Percentiles rank a stretch among this genome's conserved stretches.
Conservation (phyloP, 208 protist species). For the Trypanosoma boissoni region DNA sequence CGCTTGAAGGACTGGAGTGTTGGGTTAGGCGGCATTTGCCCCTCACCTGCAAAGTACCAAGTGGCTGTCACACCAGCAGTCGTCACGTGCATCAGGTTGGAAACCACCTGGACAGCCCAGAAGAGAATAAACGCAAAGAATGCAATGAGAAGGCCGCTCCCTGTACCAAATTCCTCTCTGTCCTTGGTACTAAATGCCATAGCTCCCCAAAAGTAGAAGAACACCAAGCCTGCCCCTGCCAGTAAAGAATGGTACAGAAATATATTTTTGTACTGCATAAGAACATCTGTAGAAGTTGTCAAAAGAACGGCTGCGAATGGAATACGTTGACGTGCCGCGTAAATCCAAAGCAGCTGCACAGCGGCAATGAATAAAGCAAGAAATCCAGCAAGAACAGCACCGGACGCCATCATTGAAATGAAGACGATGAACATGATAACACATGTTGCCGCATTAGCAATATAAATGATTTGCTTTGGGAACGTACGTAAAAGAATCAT, state of each 20-base stretch:
- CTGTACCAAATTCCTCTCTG: slow-evolving; percentile 24
- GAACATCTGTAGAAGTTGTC: slow-evolving; percentile 32
- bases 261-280: slow-evolving; percentile 55
- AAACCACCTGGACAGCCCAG: slow-evolving; percentile 25
- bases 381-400: slow-evolving; percentile 15
- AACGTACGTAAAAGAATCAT: slow-evolving; percentile 24
- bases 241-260: slow-evolving; percentile 45
- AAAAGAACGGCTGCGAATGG: slow-evolving; percentile 74
- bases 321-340: slow-evolving; percentile 64
- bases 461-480: slow-evolving; percentile 26
- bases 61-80: slow-evolving; percentile 69
- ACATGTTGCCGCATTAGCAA: slow-evolving; percentile 22
- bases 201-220: slow-evolving; percentile 53
- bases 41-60: slow-evolving; percentile 84
- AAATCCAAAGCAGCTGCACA: slow-evolving; percentile 33
- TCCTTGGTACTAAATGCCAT: slow-evolving; percentile 38
- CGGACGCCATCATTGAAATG: slow-evolving; percentile 13
- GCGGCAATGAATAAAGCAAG: slow-evolving; percentile 16
- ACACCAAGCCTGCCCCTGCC: slow-evolving; percentile 29
- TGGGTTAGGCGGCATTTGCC: slow-evolving; percentile 48
- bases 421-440: slow-evolving; percentile 20
- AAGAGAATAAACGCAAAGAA: slow-evolving; percentile 27
- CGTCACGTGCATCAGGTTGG: slow-evolving; percentile 65
- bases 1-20: slow-evolving; percentile 62
- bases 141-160: slow-evolving; percentile 38